Conservation (phyloP, 805 yeast genomes). For the Saccharomyces jurei region DNA sequence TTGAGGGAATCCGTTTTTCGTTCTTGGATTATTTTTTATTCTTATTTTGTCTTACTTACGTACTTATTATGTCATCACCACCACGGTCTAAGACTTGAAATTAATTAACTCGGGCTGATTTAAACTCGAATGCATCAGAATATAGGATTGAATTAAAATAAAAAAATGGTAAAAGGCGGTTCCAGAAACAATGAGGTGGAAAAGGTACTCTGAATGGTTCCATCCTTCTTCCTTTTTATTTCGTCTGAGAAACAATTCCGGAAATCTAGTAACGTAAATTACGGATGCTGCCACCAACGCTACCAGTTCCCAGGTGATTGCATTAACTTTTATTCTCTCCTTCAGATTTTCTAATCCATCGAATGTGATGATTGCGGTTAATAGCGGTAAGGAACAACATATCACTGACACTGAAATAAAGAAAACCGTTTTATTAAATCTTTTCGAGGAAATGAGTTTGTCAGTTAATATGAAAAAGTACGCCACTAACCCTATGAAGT, state of each 20-base stretch:
- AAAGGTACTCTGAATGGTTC: constrained; percentile 61
- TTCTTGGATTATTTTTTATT: neutral
- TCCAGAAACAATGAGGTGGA: constrained; percentile 60
- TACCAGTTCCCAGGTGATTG: constrained; percentile 55
- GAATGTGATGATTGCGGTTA: constrained; percentile 37
- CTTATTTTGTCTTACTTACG: neutral
- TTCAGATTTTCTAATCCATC: constrained; percentile 41
- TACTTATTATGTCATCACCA: neutral
- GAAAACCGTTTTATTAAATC: constrained; percentile 61
- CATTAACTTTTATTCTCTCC: constrained; percentile 44
- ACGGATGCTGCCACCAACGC: constrained; percentile 67
- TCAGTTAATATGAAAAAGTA: constrained; percentile 52
- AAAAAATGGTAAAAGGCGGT: constrained; percentile 67
- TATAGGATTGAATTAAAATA: constrained; percentile 51
- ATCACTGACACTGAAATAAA: constrained; percentile 68
- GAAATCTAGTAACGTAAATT: constrained; percentile 63
- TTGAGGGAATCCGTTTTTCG: neutral
- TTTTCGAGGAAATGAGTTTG: constrained; percentile 49
- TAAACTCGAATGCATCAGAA: constrained; percentile 21
- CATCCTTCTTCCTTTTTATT: constrained; percentile 18
- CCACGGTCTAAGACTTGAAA: constrained; percentile 5
- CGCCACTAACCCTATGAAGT: constrained; percentile 49
- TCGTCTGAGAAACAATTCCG: constrained; percentile 48
- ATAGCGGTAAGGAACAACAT: constrained; percentile 47
- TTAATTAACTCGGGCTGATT: constrained; percentile 16